Conservation (phyloP, 257 asterid species). For the Rhazya stricta region DNA sequence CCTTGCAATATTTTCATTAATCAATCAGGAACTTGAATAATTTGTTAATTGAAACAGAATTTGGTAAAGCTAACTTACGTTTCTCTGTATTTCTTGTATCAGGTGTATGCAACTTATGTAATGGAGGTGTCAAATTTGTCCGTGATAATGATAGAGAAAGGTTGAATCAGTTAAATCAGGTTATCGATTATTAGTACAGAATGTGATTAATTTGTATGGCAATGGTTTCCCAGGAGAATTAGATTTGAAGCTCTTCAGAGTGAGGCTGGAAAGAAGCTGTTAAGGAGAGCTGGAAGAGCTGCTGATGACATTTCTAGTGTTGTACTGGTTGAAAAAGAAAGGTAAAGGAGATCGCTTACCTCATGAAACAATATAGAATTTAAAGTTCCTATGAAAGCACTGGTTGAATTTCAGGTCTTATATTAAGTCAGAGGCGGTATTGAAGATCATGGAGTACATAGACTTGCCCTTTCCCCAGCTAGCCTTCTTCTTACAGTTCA, state of each 20-base stretch:
- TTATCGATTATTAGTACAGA: neutral
- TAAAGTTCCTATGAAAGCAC: neutral
- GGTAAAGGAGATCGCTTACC: constrained; percentile 30
- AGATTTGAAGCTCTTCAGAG: constrained; percentile 90
- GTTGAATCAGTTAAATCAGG: constrained; percentile 21
- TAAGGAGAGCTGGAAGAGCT: constrained; percentile 88
- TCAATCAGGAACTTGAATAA: neutral
- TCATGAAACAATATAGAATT: neutral
- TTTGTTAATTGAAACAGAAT: neutral
- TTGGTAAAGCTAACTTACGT: neutral
- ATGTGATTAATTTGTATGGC: neutral
- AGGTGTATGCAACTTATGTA: constrained; percentile 91
- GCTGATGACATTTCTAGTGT: constrained; percentile 97
- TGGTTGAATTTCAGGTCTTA: constrained; percentile 53
- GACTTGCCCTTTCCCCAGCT: constrained; percentile 79
- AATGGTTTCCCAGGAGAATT: constrained; percentile 47
- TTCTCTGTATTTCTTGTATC: constrained; percentile 11
- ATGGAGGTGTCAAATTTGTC: constrained; percentile 85
- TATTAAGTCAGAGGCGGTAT: constrained; percentile 83
- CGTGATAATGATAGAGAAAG: constrained; percentile 64
- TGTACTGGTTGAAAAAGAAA: constrained; percentile 77
- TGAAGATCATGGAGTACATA: constrained; percentile 84
- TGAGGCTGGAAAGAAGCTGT: constrained; percentile 75
- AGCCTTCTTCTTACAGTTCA: constrained; percentile 58
- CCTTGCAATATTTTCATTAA: neutral